Evolutionary conservation across 1,139 yeast species (phyloP).

Genomic region (Zhuliangozyma parablackwelliae): DNA sequence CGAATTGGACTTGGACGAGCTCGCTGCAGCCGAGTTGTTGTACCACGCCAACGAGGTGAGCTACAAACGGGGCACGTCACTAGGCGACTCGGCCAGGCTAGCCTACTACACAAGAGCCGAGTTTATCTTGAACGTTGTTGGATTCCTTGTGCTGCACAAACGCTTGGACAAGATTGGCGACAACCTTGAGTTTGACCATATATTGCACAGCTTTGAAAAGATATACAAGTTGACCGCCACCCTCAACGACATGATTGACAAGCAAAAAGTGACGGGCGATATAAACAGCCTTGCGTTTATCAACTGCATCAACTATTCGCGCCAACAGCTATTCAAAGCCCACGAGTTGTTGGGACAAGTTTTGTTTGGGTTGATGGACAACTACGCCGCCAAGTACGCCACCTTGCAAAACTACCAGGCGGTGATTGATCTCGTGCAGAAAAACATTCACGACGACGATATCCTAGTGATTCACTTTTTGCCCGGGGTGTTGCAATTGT

Average conservation of each 20-base stretch:
- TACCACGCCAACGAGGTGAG: constrained; percentile 38
- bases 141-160: constrained; percentile 44
- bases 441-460: constrained; percentile 54
- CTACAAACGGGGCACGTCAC: constrained; percentile 47
- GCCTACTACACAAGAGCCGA: constrained; percentile 65
- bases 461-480: constrained; percentile 57
- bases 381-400: constrained; percentile 29
- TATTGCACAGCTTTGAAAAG: constrained; percentile 51
- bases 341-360: constrained; percentile 74
- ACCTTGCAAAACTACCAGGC: constrained; percentile 30
- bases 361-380: constrained; percentile 45
- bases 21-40: constrained; percentile 33
- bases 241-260: constrained; percentile 61
- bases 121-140: constrained; percentile 65
- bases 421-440: constrained; percentile 25
- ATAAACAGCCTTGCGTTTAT: constrained; percentile 45
- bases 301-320: constrained; percentile 53
- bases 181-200: constrained; percentile 21
- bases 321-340: constrained; percentile 57
- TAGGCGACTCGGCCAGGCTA: constrained; percentile 68
- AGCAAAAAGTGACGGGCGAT: constrained; percentile 48
- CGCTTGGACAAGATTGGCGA: constrained; percentile 22
- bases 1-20: constrained; percentile 38
- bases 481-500: constrained; percentile 53
- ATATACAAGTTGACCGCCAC: constrained; percentile 53